These are phyloP conservation scores for Fraxinus sp. DNA, from an alignment of 305 asterid species.

Conservation along the genomic window DNA sequence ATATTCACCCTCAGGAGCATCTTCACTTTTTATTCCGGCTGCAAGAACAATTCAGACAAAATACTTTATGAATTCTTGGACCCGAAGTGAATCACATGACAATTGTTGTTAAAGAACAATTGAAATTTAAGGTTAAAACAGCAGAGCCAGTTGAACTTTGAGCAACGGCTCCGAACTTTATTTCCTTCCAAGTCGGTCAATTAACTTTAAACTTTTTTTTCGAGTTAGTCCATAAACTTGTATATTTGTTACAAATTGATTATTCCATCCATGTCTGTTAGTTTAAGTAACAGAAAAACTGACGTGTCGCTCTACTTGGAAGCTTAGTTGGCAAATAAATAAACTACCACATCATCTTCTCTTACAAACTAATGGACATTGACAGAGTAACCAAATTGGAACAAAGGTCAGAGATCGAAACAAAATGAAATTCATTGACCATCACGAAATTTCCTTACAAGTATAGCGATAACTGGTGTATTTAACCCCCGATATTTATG, in stretches of 20 bases:
- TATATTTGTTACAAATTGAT: neutral
- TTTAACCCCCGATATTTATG: neutral
- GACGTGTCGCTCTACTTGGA: neutral
- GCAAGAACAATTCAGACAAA: constrained; percentile 21
- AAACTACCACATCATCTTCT: neutral
- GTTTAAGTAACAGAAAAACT: neutral
- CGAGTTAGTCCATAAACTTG: neutral
- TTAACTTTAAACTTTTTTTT: neutral
- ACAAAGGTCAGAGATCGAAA: neutral
- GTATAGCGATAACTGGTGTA: neutral
- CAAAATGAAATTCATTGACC: neutral
- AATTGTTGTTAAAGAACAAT: neutral
- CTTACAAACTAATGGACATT: neutral
- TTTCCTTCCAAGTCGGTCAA: neutral
- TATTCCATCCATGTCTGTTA: neutral
- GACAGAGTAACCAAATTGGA: neutral
- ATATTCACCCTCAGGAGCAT: constrained; percentile 33
- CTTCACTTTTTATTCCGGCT: constrained; percentile 41
- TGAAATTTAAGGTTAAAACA: neutral
- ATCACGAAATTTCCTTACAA: neutral
- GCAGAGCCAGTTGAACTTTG: neutral
- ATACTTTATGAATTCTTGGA: neutral
- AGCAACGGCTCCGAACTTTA: neutral
- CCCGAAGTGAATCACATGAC: neutral
- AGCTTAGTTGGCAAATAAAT: neutral